A percentile compares a stretch with the other conserved stretches of the same genome.
Conservation (phyloP, 2,329 filamentous ascomycete species). For the Didymella keratinophila region DNA sequence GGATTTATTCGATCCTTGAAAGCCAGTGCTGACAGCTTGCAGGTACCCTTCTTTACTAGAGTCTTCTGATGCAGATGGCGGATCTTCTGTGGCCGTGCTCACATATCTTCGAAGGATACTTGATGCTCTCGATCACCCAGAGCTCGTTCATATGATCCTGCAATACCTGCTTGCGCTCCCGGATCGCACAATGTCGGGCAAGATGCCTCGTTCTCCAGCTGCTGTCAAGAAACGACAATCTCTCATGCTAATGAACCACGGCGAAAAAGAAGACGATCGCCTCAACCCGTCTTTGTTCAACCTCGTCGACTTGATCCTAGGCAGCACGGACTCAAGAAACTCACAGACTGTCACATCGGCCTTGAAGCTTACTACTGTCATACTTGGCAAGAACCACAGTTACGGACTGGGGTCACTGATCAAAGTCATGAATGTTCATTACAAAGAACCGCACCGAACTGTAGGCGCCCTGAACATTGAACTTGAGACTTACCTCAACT, state of each 20-base stretch:
- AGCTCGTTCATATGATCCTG: constrained; percentile 92
- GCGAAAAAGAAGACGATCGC: constrained; percentile 76
- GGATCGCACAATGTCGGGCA: constrained; percentile 56
- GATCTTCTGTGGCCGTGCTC: constrained; percentile 93
- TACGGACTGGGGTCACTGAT: constrained; percentile 83
- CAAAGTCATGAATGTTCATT: constrained; percentile 67
- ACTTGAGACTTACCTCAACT: constrained; percentile 72
- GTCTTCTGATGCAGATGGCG: constrained; percentile 95
- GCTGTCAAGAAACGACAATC: constrained; percentile 85
- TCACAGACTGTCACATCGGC: constrained; percentile 90
- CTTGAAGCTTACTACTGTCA: constrained; percentile 83
- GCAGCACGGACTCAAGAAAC: constrained; percentile 83
- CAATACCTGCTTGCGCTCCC: constrained; percentile 89
- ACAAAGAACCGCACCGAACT: constrained; percentile 67
- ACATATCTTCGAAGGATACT: constrained; percentile 92
- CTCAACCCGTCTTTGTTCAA: constrained; percentile 91
- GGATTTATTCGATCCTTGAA: background rate
- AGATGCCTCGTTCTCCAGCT: constrained; percentile 59
- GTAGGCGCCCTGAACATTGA: constrained; percentile 78
- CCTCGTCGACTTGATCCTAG: constrained; percentile 86
- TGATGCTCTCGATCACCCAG: constrained; percentile 88
- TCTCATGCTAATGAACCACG: constrained; percentile 82
- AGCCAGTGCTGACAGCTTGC: constrained; percentile 23
- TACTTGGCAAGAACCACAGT: constrained; percentile 85
- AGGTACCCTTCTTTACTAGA: constrained; percentile 95